Conservation (phyloP, 495 filamentous ascomycete genomes). For the Parmelia sp. region DNA sequence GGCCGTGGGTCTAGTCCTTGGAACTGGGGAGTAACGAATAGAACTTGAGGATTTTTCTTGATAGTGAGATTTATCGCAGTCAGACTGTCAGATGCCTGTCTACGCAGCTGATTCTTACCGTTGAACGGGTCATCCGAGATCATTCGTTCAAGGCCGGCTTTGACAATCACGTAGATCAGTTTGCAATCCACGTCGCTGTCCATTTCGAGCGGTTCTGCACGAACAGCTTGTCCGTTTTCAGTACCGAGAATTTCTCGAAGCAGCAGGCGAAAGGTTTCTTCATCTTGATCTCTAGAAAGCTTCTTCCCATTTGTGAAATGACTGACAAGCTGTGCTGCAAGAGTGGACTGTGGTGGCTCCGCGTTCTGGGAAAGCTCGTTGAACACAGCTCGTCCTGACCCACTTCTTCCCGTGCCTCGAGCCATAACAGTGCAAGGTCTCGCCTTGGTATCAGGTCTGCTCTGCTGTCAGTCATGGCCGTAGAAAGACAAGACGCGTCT, state of each 20-base stretch:
- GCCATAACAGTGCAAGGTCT: conserved; percentile 15
- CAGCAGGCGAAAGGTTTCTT: conserved; percentile 56
- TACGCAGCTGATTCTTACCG: conserved; percentile 43
- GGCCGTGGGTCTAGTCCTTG: conserved; percentile 17
- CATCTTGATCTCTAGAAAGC: conserved; percentile 39
- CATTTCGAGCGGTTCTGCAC: conserved; percentile 47
- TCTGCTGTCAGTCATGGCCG: conserved; percentile 6
- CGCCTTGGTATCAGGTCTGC: not conserved
- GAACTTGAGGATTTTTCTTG: conserved; percentile 62
- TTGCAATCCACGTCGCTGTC: conserved; percentile 69
- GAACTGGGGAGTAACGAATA: conserved; percentile 45
- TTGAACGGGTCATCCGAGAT: conserved; percentile 56
- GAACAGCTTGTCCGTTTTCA: conserved; percentile 34
- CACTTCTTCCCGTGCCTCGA: conserved; percentile 20
- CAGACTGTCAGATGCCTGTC: conserved; percentile 59
- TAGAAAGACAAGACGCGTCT: conserved; percentile 10
- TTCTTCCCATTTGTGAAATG: conserved; percentile 37
- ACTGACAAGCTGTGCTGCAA: conserved; percentile 60
- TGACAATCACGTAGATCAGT: conserved; percentile 74
- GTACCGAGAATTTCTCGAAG: conserved; percentile 55
- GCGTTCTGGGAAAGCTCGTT: conserved; percentile 20
- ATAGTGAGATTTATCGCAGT: conserved; percentile 67
- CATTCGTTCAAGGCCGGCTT: conserved; percentile 67
- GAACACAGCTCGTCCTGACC: conserved; percentile 12
- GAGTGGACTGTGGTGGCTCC: conserved; percentile 56